These are phyloP conservation scores for Leccinum arenicola DNA, from an alignment of 768 basidiomycete genomes.

Conservation along the genomic window DNA sequence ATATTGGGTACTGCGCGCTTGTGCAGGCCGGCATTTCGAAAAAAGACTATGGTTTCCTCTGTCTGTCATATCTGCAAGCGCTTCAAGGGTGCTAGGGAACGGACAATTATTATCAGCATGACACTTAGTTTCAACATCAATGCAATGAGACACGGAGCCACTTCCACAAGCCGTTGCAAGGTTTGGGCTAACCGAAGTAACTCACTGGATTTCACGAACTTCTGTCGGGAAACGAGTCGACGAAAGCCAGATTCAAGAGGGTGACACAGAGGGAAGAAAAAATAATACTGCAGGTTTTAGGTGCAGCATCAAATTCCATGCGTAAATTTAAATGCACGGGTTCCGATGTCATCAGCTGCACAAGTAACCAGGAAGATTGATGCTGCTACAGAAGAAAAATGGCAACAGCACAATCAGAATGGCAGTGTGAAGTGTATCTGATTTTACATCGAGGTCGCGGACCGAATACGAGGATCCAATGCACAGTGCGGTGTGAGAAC, in stretches of 20 bases:
- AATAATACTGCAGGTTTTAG: neutral
- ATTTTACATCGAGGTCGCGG: neutral
- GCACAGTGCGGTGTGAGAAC: neutral
- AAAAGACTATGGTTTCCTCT: neutral
- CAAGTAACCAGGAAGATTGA: neutral
- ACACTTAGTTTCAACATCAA: neutral
- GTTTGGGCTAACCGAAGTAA: neutral
- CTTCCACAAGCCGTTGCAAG: neutral
- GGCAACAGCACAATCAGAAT: neutral
- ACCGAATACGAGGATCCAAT: neutral
- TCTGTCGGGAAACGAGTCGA: neutral
- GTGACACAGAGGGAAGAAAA: neutral
- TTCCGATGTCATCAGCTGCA: no score
- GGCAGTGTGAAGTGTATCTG: neutral
- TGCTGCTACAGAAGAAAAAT: neutral
- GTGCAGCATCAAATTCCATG: neutral
- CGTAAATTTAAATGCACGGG: neutral
- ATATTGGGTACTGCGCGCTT: no score
- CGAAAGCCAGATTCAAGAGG: neutral
- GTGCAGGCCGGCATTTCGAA: neutral
- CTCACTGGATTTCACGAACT: neutral
- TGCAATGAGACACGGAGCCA: neutral
- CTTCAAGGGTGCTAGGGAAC: neutral
- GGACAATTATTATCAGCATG: neutral
- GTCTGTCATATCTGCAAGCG: neutral